Evolutionary conservation across 441 rosid genomes (phyloP).

Genomic region (Biscutella laevigata): DNA sequence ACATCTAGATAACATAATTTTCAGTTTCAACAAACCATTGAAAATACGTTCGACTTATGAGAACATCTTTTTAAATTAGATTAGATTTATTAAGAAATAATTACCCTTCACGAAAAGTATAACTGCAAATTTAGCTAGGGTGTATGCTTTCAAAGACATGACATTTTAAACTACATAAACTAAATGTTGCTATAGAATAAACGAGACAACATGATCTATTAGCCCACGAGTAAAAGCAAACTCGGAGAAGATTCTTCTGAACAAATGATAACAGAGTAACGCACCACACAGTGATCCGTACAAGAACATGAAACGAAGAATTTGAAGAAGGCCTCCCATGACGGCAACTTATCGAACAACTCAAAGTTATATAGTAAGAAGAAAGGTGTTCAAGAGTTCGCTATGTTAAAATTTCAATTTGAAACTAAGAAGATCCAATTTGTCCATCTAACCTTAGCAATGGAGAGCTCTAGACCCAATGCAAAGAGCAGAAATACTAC

Average conservation of each 20-base stretch:
- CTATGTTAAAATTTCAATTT: slow-evolving; percentile 1
- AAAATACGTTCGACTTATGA: no score
- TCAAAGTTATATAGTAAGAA: slow-evolving; percentile 54
- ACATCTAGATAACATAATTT: no score
- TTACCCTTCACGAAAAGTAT: no score
- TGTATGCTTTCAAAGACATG: neutral
- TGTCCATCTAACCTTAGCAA: slow-evolving; percentile 55
- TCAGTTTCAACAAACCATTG: no score
- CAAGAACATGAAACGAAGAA: slow-evolving; percentile 82
- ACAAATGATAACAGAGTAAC: slow-evolving; percentile 12
- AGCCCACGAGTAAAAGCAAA: neutral
- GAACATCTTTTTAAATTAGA: no score
- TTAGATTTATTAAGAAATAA: no score
- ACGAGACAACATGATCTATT: neutral
- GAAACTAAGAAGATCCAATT: neutral
- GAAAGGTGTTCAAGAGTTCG: slow-evolving; percentile 1
- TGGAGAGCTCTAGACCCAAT: slow-evolving; percentile 83
- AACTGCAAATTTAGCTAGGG: neutral
- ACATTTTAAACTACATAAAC: neutral
- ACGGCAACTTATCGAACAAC: slow-evolving; percentile 93
- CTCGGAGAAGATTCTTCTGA: neutral
- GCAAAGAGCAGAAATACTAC: slow-evolving; percentile 91
- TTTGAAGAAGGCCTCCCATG: slow-evolving; percentile 88
- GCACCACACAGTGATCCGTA: slow-evolving; percentile 71
- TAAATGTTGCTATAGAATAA: neutral